Conservation (phyloP, 1,139 yeast species). For the Blastobotrys proliferans region DNA sequence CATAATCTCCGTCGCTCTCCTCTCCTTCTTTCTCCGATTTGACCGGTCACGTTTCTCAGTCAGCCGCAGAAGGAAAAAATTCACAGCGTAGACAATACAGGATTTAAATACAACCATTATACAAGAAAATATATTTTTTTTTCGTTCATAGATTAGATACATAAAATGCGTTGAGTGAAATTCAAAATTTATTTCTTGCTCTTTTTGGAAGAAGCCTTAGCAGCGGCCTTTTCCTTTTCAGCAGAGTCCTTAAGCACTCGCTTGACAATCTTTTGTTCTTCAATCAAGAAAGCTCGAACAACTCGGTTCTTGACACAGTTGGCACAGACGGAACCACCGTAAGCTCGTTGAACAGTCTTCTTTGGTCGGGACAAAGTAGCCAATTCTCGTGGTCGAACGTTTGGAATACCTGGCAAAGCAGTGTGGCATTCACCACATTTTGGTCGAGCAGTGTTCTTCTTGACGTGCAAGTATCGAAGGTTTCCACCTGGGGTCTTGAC, state of each 20-base stretch:
- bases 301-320: conserved; percentile 98
- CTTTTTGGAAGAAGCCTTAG: conserved; percentile 46
- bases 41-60: too few species aligned
- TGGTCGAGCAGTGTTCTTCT: conserved; percentile 92
- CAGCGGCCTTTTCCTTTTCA: conserved; percentile 66
- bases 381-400: conserved; percentile 97
- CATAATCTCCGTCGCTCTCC: neutral
- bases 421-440: conserved; percentile 99
- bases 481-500: conserved; percentile 99
- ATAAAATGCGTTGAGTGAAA: too few species aligned
- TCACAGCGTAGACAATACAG: neutral
- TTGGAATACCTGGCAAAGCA: conserved; percentile 80
- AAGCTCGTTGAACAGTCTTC: conserved; percentile 98
- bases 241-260: conserved; percentile 95
- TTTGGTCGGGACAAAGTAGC: conserved; percentile 92
- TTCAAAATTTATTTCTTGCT: conserved; percentile 22
- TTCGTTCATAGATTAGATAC: too few species aligned
- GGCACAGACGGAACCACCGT: conserved; percentile 99
- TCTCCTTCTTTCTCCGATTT: neutral
- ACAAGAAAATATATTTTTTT: too few species aligned
- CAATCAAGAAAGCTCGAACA: conserved; percentile 98
- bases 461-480: conserved; percentile 94
- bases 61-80: too few species aligned
- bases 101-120: neutral
- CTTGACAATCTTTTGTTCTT: conserved; percentile 99